Base-by-base conservation (phyloP, 352 stramenopile species). In the Pythium aristosporum region DNA sequence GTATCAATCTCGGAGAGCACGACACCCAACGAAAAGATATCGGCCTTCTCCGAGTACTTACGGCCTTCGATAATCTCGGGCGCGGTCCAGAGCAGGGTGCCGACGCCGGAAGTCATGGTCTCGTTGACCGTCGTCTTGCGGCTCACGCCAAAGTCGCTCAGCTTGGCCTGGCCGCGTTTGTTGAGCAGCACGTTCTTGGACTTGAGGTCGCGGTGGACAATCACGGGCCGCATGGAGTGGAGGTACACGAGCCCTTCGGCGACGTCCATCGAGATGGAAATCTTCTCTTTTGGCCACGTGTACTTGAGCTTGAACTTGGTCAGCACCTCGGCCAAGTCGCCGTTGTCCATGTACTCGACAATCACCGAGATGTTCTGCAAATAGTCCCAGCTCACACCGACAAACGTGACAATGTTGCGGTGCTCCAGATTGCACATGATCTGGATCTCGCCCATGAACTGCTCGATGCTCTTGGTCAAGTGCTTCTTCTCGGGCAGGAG, bases 141-240 rank as follows among this genome's bases (percentile, higher is more conserved):
- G 65, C 80, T 91, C 56, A 90, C 73, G n/a, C 86, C 86, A 69
- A 95, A 95, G 59, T 95, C 82, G 37, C 76, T 92, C 49, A 93
- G 61, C 63, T 95, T 95, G 21, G 84, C 82, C 47, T 86, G 75
- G 37, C 77, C 74, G 12, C 78, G 72, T 34, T 76, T 74, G 60
- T 90, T 80, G 3, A 96, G 71, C 42, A 96, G 74, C 43, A 96
- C 79, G 44, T 96, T 96, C 65, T 91, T 89, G 42, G 79, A 89
- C 71, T 97, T 96, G 65, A 97, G 73, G 32, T 97, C 87, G 34
- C 87, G 82, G 60, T 97, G 89, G 3, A 97, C 75, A 36, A 97
- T 69, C 16, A 83, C 74, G 2, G 87, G 83, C 2, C 78, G 76
- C 57, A 86, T 59, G 39, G 76, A 80, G 65, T 97, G 89, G 48